Conservation (phyloP, 2,329 filamentous ascomycete species). For the Ophiostoma quercus region DNA sequence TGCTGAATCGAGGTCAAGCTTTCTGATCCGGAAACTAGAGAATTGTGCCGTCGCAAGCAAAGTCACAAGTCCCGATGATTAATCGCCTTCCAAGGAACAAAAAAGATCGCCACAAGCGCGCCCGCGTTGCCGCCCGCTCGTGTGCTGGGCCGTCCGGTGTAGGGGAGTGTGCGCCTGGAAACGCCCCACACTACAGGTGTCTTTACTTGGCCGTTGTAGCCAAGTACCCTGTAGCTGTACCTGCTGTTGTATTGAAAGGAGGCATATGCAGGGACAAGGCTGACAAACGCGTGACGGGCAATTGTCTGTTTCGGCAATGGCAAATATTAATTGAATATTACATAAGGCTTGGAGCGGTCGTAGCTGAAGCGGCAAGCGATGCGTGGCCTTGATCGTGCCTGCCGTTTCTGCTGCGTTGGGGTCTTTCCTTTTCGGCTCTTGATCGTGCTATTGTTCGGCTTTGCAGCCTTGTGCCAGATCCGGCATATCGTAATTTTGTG, state of each 20-base stretch:
- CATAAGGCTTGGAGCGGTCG: background rate
- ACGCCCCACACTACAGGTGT: constrained; percentile 9
- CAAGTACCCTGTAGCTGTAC: background rate
- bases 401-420: background rate
- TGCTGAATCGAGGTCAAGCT: too few relatives aligned
- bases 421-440: background rate
- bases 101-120: constrained; percentile 15
- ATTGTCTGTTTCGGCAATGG: too few relatives aligned
- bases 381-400: background rate
- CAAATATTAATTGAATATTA: background rate
- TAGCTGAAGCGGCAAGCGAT: background rate
- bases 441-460: background rate
- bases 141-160: background rate
- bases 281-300: background rate
- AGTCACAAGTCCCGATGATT: background rate
- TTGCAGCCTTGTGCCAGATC: background rate
- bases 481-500: background rate
- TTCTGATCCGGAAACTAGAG: background rate
- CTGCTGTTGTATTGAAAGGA: background rate
- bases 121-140: background rate
- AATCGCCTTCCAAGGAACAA: background rate
- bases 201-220: background rate
- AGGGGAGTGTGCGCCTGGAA: background rate
- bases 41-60: background rate
- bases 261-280: constrained; percentile 12